Evolutionary conservation across 176 grass and related monocot species (phyloP).

Genomic region (Carex cristatella): DNA sequence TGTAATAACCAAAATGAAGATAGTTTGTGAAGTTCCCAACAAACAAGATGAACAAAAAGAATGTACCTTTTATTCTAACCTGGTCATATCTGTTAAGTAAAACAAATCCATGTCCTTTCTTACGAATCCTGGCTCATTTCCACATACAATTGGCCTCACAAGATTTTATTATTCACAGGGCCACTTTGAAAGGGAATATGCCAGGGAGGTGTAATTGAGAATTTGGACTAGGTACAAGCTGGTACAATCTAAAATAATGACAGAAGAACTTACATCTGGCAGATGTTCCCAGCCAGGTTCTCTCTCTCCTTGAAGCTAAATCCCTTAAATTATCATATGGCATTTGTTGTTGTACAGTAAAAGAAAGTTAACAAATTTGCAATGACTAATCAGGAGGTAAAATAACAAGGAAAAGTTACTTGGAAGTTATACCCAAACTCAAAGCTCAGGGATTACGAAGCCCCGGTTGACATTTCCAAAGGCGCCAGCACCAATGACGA

Average conservation of each 20-base stretch:
- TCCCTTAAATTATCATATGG: not conserved
- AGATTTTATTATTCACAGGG: no score
- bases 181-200: no score
- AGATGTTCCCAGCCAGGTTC: not conserved
- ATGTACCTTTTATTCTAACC: not conserved
- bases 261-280: not conserved
- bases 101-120: not conserved
- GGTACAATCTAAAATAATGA: not conserved
- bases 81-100: not conserved
- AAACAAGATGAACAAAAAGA: not conserved
- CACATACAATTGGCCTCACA: no score
- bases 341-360: not conserved
- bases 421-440: no score
- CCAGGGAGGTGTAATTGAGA: no score
- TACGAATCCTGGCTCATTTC: no score
- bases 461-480: not conserved
- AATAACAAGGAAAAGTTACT: no score
- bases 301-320: not conserved
- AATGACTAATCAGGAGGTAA: no score
- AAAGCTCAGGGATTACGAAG: not conserved
- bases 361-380: no score
- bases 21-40: not conserved
- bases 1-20: not conserved
- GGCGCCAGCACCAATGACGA: not conserved
- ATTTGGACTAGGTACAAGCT: no score